Base-by-base conservation (phyloP, 2,329 filamentous ascomycete genomes). In the Chalaropsis ovoidea region DNA sequence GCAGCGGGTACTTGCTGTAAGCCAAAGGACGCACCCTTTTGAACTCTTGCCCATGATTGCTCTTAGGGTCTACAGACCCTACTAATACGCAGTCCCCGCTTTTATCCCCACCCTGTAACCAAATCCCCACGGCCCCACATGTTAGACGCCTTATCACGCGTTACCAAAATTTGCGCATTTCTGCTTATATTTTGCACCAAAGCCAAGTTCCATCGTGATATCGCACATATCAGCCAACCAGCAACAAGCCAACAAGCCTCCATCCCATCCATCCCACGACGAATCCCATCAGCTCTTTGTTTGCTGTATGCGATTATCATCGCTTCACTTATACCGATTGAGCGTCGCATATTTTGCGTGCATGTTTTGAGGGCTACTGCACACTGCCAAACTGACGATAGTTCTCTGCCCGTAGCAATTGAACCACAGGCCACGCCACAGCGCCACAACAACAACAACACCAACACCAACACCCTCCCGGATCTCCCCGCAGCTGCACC, bases 171-270 rank as follows among this genome's bases (percentile, higher is more conserved):
- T 47, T 58, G 17, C 49, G 24, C 19, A 27, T 45, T 58, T 58
- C 62, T 56, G 15, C 49, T 17, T n/a, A 1, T 43, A 5, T 47
- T 64, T 64, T 41, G 17, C 52, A 60, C 63, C 63, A 64, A 64
- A 60, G n/a, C n/a, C 11, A 35, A 39, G 39, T 58, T 56, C 52
- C 61, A 43, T 64, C 63, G 63, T 64, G 63, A 64, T 64, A 64
- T 64, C 49, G 63, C 52, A 31, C 41, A 64, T 64, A 64, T 43
- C 63, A 56, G 24, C 22, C 3, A 22, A 24, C 19, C 41, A 49
- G 31, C 43, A n/a, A 39, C 15, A 11, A 17, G 47, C 17, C 31
- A 31, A 6, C 63, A 22, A 52, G 35, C 47, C 19, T 52, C 24
- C 22, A 24, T 52, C 22, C 24, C 22, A 24, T 52, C 22, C 61